phyloP scores from a whole-genome alignment of 306 rosid genomes.

The Rubus parviflorus region DNA sequence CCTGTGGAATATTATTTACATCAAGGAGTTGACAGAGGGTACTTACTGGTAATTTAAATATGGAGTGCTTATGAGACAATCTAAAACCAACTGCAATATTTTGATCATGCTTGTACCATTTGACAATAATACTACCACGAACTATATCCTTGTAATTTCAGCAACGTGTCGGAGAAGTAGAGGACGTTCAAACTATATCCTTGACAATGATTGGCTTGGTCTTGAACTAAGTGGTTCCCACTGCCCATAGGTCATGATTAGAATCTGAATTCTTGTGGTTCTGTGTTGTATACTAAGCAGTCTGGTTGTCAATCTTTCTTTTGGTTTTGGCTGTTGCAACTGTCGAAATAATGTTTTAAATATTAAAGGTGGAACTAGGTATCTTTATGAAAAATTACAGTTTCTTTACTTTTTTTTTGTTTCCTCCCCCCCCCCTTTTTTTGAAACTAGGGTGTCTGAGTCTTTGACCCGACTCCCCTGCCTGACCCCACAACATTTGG shows the following conservation, averaged over 20 bases:
- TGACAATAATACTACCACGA: too few relatives aligned
- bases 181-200: background rate
- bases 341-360: background rate
- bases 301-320: constrained; percentile 1
- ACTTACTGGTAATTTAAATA: background rate
- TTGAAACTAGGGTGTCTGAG: too few relatives aligned
- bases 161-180: background rate
- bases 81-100: background rate
- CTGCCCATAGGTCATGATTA: background rate
- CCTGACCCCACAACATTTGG: too few relatives aligned
- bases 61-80: background rate
- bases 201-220: background rate
- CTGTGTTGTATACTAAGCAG: background rate
- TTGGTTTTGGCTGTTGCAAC: background rate
- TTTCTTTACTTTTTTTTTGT: background rate
- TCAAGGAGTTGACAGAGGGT: background rate
- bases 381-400: background rate
- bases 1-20: background rate
- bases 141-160: background rate
- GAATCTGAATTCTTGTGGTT: background rate
- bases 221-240: background rate
- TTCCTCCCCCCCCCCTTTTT: background rate
- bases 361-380: background rate
- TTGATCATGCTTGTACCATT: background rate
- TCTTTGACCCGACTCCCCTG: too few relatives aligned